Evolutionary conservation across 805 yeast species (phyloP).

Genomic region (Limtongozyma cylindracea): DNA sequence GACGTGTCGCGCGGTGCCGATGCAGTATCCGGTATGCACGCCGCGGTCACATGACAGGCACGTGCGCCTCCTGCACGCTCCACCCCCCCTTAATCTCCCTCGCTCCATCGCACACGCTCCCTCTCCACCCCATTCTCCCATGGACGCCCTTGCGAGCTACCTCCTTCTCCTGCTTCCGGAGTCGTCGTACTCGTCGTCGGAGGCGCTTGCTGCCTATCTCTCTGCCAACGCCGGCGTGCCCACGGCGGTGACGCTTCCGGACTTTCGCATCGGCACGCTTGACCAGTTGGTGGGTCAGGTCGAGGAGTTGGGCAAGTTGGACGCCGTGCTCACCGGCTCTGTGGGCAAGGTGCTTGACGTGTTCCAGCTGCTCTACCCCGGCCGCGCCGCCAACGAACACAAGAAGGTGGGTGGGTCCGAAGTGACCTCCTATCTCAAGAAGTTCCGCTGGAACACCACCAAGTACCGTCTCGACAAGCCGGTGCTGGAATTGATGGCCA

Average conservation of each 20-base stretch:
- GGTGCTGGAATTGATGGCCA: slow-evolving; percentile 44
- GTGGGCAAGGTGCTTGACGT: slow-evolving; percentile 60
- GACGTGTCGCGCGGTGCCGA: not conserved
- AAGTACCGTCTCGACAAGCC: slow-evolving; percentile 73
- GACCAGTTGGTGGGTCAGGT: slow-evolving; percentile 78
- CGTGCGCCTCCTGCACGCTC: no score
- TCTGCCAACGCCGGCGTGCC: no score
- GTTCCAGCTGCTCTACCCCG: slow-evolving; percentile 13
- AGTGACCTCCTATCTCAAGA: slow-evolving; percentile 41
- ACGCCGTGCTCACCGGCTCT: slow-evolving; percentile 46
- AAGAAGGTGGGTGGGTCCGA: slow-evolving; percentile 15
- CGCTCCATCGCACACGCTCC: not conserved
- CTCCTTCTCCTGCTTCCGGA: slow-evolving; percentile 14
- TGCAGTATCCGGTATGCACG: no score
- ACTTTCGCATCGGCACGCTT: slow-evolving; percentile 81
- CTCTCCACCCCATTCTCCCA: not conserved
- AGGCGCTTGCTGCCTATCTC: no score
- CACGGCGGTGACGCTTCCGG: slow-evolving; percentile 46
- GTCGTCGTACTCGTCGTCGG: no score
- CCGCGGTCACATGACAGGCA: no score
- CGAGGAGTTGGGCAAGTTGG: slow-evolving; percentile 71
- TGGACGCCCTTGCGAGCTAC: not conserved
- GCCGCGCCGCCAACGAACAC: slow-evolving; percentile 5
- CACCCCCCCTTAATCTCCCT: no score
- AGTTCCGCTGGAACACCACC: slow-evolving; percentile 70